phyloP scores from a whole-genome alignment of 1,284 basidiomycete genomes.

The Phellopilus nigrolimitatus region DNA sequence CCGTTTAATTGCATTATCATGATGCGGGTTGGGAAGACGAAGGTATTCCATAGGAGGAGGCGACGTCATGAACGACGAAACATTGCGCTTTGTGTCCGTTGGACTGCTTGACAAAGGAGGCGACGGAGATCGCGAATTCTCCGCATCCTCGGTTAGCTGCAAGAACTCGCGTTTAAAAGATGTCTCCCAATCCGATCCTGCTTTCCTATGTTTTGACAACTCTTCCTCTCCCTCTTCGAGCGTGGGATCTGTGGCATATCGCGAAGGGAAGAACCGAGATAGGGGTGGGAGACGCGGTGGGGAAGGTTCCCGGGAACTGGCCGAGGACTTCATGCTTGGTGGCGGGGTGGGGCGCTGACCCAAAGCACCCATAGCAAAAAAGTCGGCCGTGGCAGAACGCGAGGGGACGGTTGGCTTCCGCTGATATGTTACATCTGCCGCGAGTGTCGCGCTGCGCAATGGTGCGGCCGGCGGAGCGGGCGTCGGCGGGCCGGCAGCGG shows the following conservation, averaged over 20 bases:
- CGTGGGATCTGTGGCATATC: conserved; percentile 13
- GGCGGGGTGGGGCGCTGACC: conserved; percentile 19
- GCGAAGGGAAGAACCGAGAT: conserved; percentile 22
- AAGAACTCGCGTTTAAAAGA: conserved; percentile 18
- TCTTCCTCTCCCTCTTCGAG: conserved; percentile 11
- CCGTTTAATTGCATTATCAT: conserved; percentile 8
- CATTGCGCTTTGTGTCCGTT: background rate
- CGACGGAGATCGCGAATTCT: conserved; percentile 1
- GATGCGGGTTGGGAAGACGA: conserved; percentile 1
- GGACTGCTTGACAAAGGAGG: conserved; percentile 6
- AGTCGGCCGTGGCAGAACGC: conserved; percentile 32
- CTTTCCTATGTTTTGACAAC: background rate
- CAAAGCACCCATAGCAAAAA: conserved; percentile 28
- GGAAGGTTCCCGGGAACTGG: conserved; percentile 12
- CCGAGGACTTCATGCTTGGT: conserved; percentile 20
- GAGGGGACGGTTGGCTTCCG: background rate
- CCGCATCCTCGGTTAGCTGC: conserved; percentile 1
- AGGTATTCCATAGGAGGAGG: background rate
- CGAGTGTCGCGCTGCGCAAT: conserved; percentile 19
- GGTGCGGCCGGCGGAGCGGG: conserved; percentile 26
- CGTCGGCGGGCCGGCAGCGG: conserved; percentile 28
- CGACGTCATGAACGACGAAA: background rate
- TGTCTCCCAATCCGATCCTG: conserved; percentile 18
- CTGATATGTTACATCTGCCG: background rate
- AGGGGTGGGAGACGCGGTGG: conserved; percentile 18